Evolutionary conservation across 139 green algal genomes (phyloP).

Genomic region (Tetraselmis chui): DNA sequence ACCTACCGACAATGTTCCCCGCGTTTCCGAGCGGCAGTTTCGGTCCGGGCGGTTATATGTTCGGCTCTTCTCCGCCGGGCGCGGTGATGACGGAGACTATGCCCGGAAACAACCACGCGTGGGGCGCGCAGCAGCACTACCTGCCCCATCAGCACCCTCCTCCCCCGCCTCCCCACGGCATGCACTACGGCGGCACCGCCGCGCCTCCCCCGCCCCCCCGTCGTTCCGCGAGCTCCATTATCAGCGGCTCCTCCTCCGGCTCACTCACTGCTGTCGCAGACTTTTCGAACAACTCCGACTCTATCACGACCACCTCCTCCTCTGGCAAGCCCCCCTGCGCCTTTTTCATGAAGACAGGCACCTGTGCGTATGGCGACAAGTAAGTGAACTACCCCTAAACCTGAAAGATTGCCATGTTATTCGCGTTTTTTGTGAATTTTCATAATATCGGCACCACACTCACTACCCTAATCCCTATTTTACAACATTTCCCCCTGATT

Average conservation of each 20-base stretch:
- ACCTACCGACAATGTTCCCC: not conserved
- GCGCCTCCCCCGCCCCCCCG: too few relatives aligned
- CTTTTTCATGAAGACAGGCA: conserved; percentile 48
- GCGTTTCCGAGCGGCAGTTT: not conserved
- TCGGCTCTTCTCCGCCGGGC: not conserved
- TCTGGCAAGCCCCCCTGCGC: conserved; percentile 22
- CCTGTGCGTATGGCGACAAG: conserved; percentile 40
- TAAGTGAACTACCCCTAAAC: too few relatives aligned
- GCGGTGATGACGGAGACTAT: not conserved
- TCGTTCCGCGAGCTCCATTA: not conserved
- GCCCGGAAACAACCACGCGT: not conserved
- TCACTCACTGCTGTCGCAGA: too few relatives aligned
- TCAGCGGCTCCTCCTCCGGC: too few relatives aligned
- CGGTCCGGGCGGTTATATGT: not conserved
- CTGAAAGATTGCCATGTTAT: too few relatives aligned
- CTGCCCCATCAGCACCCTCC: not conserved
- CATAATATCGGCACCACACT: too few relatives aligned
- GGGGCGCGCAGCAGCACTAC: not conserved
- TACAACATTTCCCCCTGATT: too few relatives aligned
- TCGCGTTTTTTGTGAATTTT: too few relatives aligned
- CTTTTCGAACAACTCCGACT: too few relatives aligned
- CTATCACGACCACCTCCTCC: not conserved
- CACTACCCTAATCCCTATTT: too few relatives aligned
- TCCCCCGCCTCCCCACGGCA: too few relatives aligned
- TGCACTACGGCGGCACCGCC: not conserved